These are phyloP conservation scores for Fusarium beomiforme DNA, from an alignment of 2,329 filamentous ascomycete species.

Conservation along the genomic window DNA sequence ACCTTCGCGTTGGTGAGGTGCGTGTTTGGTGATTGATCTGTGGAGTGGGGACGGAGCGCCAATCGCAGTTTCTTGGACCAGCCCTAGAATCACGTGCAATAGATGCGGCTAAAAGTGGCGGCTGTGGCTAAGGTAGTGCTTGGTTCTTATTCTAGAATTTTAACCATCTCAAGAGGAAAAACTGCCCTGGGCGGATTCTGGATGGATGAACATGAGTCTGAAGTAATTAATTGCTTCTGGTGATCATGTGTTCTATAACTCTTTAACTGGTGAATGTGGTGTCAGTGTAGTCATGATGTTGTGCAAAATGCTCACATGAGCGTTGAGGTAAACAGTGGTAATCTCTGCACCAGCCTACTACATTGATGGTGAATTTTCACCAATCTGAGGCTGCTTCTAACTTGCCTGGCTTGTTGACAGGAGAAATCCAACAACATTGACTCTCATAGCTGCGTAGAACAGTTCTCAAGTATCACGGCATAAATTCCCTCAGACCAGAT, in stretches of 20 bases:
- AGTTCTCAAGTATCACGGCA: conserved; percentile 1
- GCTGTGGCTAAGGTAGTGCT: neutral
- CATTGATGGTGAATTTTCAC: neutral
- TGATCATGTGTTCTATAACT: neutral
- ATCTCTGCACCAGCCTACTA: neutral
- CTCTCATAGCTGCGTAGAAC: neutral
- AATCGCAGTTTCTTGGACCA: conserved; percentile 4
- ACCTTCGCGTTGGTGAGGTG: conserved; percentile 53
- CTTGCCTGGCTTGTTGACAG: neutral
- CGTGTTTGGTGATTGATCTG: conserved; percentile 55
- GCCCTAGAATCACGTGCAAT: conserved; percentile 52
- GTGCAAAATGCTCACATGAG: neutral
- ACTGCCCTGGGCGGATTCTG: neutral
- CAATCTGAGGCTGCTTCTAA: neutral
- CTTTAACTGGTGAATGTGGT: neutral
- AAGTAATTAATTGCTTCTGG: neutral
- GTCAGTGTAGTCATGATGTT: neutral
- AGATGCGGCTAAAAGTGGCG: neutral
- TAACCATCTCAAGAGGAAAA: neutral
- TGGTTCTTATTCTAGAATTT: neutral
- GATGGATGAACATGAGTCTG: neutral
- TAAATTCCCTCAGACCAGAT: conserved; percentile 39
- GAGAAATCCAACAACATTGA: conserved; percentile 11
- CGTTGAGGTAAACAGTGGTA: neutral
- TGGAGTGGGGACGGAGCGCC: conserved; percentile 50